Evolutionary conservation across 2,329 filamentous ascomycete genomes (phyloP).

Genomic region (Coccinonectria pachysandricola): DNA sequence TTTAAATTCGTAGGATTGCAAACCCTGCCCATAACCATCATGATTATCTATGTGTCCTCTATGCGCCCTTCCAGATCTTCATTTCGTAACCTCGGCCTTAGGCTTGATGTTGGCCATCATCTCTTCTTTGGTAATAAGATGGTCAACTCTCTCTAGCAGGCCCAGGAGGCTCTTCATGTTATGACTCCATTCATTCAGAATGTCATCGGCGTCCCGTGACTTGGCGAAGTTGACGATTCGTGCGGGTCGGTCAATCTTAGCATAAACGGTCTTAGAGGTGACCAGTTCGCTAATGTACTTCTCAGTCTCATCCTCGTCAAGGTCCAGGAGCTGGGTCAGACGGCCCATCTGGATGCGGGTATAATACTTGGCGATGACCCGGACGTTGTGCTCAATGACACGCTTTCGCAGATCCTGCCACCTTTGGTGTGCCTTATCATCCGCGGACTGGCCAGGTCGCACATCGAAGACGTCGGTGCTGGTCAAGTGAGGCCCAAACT

Average conservation of each 20-base stretch:
- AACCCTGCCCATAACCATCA: constrained; percentile 18
- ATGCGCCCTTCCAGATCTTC: constrained; percentile 10
- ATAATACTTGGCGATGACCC: constrained; percentile 97
- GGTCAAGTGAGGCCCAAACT: constrained; percentile 81
- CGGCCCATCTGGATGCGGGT: constrained; percentile 91
- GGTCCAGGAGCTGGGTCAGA: constrained; percentile 79
- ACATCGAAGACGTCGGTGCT: constrained; percentile 82
- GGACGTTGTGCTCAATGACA: constrained; percentile 98
- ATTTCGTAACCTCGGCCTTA: constrained; percentile 47
- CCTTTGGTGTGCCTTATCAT: constrained; percentile 72
- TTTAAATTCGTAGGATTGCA: constrained; percentile 27
- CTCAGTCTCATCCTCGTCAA: constrained; percentile 92
- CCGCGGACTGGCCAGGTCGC: constrained; percentile 50
- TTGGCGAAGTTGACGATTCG: constrained; percentile 90
- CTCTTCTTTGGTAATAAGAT: constrained; percentile 98
- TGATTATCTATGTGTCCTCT: constrained; percentile 12
- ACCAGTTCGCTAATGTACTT: constrained; percentile 98
- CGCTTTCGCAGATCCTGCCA: constrained; percentile 96
- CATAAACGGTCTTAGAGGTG: constrained; percentile 94
- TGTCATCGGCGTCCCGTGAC: constrained; percentile 87
- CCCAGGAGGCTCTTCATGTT: constrained; percentile 94
- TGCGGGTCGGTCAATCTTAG: constrained; percentile 92
- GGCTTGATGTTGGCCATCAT: constrained; percentile 99
- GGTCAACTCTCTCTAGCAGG: constrained; percentile 82
- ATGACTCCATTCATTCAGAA: constrained; percentile 95